Conservation (phyloP, 805 yeast species). For the Candida tibetensis region DNA sequence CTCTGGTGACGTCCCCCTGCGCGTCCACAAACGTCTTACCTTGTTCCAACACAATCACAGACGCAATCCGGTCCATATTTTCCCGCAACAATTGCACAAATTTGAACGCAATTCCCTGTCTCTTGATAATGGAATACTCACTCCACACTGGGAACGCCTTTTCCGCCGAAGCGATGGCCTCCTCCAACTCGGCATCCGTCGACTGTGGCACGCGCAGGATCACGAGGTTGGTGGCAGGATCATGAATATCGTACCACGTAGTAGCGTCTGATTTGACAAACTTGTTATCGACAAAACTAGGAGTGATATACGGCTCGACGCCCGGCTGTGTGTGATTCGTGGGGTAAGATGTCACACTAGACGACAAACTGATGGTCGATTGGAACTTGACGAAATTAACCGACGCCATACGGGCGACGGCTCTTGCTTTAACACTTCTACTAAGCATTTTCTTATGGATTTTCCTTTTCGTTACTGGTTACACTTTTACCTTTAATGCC, state of each 20-base stretch:
- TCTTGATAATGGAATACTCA: conserved; percentile 53
- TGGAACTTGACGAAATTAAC: conserved; percentile 6
- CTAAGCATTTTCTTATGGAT: background rate
- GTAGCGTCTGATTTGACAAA: conserved; percentile 48
- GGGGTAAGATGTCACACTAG: conserved; percentile 39
- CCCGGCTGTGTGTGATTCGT: conserved; percentile 33
- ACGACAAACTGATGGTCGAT: conserved; percentile 21
- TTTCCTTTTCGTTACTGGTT: no score
- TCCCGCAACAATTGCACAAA: conserved; percentile 60
- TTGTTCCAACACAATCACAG: conserved; percentile 47
- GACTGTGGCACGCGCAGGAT: conserved; percentile 71
- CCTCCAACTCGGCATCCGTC: conserved; percentile 61
- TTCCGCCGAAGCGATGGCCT: conserved; percentile 63
- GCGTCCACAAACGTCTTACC: conserved; percentile 78
- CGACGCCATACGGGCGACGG: conserved; percentile 4
- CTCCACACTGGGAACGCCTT: conserved; percentile 61
- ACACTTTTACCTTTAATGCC: no score
- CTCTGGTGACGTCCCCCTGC: conserved; percentile 68
- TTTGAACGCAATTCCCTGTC: conserved; percentile 72
- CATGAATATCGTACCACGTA: conserved; percentile 66
- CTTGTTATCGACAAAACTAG: conserved; percentile 50
- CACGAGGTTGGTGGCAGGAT: conserved; percentile 70
- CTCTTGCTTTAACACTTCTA: background rate
- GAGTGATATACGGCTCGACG: conserved; percentile 48
- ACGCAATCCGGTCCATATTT: conserved; percentile 68